phyloP scores from a whole-genome alignment of 805 yeast species.

The Komagataella populi region DNA sequence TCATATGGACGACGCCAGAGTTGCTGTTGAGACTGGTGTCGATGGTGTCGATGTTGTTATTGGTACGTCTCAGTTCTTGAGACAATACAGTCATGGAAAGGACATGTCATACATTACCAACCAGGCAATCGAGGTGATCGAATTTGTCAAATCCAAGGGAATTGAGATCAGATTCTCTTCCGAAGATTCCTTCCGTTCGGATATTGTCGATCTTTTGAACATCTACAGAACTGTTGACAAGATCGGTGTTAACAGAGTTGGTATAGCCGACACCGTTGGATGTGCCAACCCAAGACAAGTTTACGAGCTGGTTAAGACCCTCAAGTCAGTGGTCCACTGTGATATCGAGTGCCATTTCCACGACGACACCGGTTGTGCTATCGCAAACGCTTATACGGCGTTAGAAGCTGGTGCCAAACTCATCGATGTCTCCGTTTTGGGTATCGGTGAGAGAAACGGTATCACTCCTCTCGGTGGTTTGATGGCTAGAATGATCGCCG shows the following conservation, averaged over 20 bases:
- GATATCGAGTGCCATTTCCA: conserved; percentile 99
- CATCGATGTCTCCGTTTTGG: conserved; percentile 90
- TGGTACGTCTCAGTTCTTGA: conserved; percentile 90
- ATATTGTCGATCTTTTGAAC: conserved; percentile 86
- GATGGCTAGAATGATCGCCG: conserved; percentile 99
- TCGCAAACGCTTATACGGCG: conserved; percentile 97
- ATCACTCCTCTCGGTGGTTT: conserved; percentile 95
- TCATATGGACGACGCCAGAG: conserved; percentile 97
- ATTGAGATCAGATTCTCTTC: conserved; percentile 94
- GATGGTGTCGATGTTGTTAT: conserved; percentile 98
- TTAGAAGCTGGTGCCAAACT: conserved; percentile 94
- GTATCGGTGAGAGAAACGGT: conserved; percentile 98
- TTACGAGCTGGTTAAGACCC: conserved; percentile 88
- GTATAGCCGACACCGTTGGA: conserved; percentile 98
- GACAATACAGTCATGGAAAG: conserved; percentile 94
- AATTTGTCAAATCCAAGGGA: conserved; percentile 92
- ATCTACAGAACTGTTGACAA: conserved; percentile 94
- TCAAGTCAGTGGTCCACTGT: conserved; percentile 86
- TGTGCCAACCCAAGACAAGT: conserved; percentile 99
- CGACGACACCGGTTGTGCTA: conserved; percentile 98
- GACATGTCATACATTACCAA: conserved; percentile 97
- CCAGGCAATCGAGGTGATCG: conserved; percentile 92
- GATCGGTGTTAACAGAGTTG: conserved; percentile 96
- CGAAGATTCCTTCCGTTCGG: conserved; percentile 96
- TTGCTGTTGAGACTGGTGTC: conserved; percentile 97